Conservation (phyloP, 805 yeast genomes). For the Yarrowia sp. region DNA sequence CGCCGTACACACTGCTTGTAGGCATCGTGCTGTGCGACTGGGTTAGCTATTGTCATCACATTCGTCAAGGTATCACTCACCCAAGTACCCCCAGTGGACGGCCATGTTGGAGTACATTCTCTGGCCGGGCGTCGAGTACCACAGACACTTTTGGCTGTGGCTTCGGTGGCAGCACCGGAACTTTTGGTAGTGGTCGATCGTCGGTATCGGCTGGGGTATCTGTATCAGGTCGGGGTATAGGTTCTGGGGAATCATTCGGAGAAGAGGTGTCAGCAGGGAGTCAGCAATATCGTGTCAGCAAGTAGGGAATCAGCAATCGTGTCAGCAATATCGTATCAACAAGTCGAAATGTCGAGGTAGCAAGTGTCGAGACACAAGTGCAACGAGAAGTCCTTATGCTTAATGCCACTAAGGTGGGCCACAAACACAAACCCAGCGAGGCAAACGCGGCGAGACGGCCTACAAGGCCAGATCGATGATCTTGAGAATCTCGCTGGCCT, state of each 20-base stretch:
- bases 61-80: background rate
- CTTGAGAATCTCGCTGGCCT: conserved; percentile 18
- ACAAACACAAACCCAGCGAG: background rate
- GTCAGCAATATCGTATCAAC: no score
- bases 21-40: background rate
- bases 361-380: background rate
- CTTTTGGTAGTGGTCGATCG: conserved; percentile 15
- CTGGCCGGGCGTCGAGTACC: conserved; percentile 10
- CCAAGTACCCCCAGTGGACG: background rate
- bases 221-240: background rate
- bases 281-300: background rate
- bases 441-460: no score
- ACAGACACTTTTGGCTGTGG: background rate
- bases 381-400: background rate
- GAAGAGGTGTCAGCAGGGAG: background rate
- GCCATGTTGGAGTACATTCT: background rate
- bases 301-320: no score
- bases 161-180: background rate
- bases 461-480: conserved; percentile 3
- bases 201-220: conserved; percentile 21
- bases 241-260: background rate
- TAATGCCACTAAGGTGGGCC: background rate
- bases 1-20: background rate
- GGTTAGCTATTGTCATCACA: no score
- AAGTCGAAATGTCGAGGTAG: background rate